Conservation (phyloP, 208 protist species). For the Strigomonas culicis region DNA sequence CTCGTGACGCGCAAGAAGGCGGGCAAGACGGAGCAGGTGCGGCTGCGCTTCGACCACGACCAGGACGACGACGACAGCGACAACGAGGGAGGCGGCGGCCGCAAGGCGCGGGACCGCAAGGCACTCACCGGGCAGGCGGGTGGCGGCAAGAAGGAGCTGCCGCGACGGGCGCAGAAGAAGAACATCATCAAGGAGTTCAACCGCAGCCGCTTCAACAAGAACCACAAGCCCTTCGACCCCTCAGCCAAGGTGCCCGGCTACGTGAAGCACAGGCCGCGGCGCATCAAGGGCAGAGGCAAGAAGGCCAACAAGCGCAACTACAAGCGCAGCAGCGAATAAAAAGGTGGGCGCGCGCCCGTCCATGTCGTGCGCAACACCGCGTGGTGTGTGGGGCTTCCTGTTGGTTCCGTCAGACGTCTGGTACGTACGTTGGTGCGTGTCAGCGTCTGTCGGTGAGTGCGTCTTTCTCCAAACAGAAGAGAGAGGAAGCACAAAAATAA, state of each 20-base stretch:
- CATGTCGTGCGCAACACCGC: no score
- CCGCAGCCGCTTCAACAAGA: conserved; percentile 68
- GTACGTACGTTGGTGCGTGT: no score
- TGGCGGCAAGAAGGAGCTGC: conserved; percentile 34
- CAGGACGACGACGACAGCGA: conserved; percentile 36
- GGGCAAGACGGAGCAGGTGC: conserved; percentile 58
- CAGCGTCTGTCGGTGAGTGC: no score
- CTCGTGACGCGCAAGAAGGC: conserved; percentile 66
- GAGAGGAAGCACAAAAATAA: no score
- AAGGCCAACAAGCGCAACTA: conserved; percentile 79
- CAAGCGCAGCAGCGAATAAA: conserved; percentile 45
- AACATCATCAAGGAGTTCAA: conserved; percentile 66
- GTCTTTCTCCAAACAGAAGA: no score
- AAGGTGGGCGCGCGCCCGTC: not conserved
- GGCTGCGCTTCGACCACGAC: conserved; percentile 73
- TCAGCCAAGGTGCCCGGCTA: conserved; percentile 80
- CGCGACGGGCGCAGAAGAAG: conserved; percentile 64
- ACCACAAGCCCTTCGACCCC: conserved; percentile 78
- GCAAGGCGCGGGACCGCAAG: conserved; percentile 56
- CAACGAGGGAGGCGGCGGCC: conserved; percentile 23
- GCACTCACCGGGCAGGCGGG: conserved; percentile 53
- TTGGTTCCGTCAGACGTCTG: no score
- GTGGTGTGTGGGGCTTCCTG: no score
- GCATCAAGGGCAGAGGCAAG: conserved; percentile 76
- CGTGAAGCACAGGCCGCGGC: conserved; percentile 61